Evolutionary conservation across 306 rosid species (phyloP), one percentile per base, ranked within the genome.

Genomic region (Gastrolobium bilobum): DNA sequence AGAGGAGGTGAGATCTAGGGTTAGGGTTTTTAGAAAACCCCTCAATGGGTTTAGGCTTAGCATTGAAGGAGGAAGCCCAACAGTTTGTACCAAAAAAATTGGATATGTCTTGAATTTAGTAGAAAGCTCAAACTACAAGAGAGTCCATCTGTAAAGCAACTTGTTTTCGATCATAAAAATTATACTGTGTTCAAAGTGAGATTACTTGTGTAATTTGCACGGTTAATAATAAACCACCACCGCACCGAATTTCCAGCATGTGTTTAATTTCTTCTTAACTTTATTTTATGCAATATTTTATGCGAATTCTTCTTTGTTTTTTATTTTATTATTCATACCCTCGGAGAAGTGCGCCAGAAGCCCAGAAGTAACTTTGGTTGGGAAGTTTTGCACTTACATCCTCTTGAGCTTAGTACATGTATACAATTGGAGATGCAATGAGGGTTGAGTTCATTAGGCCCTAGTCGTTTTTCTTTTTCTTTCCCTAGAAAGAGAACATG

Each of bases 401-500:
- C 33, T 3, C 33, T 37, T 40, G 7, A 40, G 13, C 33, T 61
- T 37, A 3, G 67, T 20, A 20, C 26, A 20, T 20, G 26, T 20
- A 20, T 34, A 60, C 44, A 60, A 60, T 4, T 35, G 30, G 34
- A 20, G 13, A 35, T 7, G 51, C 51, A 39, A 20, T 20, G 39
- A 40, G 31, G 39, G 48, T 63, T 15, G 34, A 65, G 40, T 65
- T 65, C 20, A 9, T 4, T 42, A 42, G 71, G 37, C 38, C 26
- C 26, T 40, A 65, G 52, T 65, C 15, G 26, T 20, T 65, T 65
- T 65, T 42, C n/a, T 42, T 20, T 65, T 65, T 65, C 26, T 20
- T 20, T 20, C 26, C 26, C 26, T 20, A 29, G 54, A 66, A 54
- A 66, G 26, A 66, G 26, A 46, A 68, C 74, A 68, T 67, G 57